Conservation (phyloP, 768 basidiomycete species). For the Mycena pura region DNA sequence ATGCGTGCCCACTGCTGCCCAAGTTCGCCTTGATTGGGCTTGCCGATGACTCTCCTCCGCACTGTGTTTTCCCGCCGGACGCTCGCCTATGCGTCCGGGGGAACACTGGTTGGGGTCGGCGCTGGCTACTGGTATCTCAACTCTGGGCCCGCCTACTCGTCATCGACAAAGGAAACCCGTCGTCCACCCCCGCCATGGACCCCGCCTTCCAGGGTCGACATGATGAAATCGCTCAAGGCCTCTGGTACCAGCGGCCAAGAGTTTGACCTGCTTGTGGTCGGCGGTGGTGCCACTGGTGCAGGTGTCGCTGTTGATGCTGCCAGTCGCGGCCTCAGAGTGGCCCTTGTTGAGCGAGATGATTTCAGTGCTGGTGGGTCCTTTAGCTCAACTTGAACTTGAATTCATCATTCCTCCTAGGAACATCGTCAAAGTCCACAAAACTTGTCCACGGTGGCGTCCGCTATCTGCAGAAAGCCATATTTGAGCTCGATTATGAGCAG, state of each 20-base stretch:
- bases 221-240: slow-evolving; percentile 64
- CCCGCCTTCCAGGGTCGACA: slow-evolving; percentile 71
- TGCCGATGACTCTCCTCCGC: slow-evolving; percentile 46
- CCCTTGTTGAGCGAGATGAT: slow-evolving; percentile 91
- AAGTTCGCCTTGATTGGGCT: too few species aligned
- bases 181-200: slow-evolving; percentile 82
- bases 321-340: slow-evolving; percentile 89
- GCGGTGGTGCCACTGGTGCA: slow-evolving; percentile 95
- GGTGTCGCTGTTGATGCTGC: slow-evolving; percentile 97
- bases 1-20: too few species aligned
- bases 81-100: slow-evolving; percentile 58
- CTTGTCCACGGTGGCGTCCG: slow-evolving; percentile 98
- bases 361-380: slow-evolving; percentile 76
- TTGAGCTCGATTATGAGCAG: slow-evolving; percentile 95
- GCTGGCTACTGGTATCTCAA: slow-evolving; percentile 76
- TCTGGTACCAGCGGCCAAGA: slow-evolving; percentile 55
- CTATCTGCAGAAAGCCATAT: slow-evolving; percentile 95
- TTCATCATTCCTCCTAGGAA: slow-evolving; percentile 57
- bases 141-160: slow-evolving; percentile 73
- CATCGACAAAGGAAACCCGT: slow-evolving; percentile 68
- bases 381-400: neutral
- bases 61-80: slow-evolving; percentile 62
- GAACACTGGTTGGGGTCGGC: slow-evolving; percentile 58
- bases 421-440: slow-evolving; percentile 97
- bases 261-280: slow-evolving; percentile 86